Percentiles rank a stretch among this genome's conserved stretches.
These are phyloP conservation scores for Yarrowia osloensis DNA, from an alignment of 805 yeast species.

Conservation along the genomic window DNA sequence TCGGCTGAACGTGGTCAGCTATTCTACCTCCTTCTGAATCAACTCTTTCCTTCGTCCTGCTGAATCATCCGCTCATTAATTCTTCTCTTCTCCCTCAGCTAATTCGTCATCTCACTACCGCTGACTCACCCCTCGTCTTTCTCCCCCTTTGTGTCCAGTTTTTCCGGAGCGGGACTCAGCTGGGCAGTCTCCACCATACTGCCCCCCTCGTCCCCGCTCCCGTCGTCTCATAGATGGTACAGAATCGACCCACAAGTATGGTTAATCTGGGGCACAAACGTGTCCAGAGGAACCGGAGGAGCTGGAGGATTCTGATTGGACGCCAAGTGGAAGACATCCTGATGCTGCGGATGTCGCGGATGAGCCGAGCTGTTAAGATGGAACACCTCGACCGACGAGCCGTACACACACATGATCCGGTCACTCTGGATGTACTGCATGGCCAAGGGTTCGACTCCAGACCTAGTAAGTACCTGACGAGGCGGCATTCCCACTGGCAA, in stretches of 20 bases:
- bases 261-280: slow-evolving; percentile 21
- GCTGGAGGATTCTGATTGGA: slow-evolving; percentile 17
- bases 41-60: no score
- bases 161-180: background rate
- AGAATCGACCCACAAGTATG: slow-evolving; percentile 19
- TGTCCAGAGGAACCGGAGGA: slow-evolving; percentile 17
- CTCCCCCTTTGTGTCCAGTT: no score
- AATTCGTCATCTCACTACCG: no score
- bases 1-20: no score
- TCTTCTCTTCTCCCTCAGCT: no score
- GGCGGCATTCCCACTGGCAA: slow-evolving; percentile 22
- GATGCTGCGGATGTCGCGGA: slow-evolving; percentile 24
- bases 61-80: no score
- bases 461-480: slow-evolving; percentile 1
- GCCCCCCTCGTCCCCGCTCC: slow-evolving; percentile 6
- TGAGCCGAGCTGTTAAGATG: slow-evolving; percentile 25
- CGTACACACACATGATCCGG: slow-evolving; percentile 28
- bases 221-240: slow-evolving; percentile 21
- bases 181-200: background rate
- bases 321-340: slow-evolving; percentile 20
- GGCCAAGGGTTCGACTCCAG: slow-evolving; percentile 5
- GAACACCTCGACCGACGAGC: slow-evolving; percentile 8
- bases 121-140: no score
- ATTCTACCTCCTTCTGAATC: no score
- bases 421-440: slow-evolving; percentile 30